Conservation (phyloP, 2,329 filamentous ascomycete species). For the Coniochaeta pulveracea region DNA sequence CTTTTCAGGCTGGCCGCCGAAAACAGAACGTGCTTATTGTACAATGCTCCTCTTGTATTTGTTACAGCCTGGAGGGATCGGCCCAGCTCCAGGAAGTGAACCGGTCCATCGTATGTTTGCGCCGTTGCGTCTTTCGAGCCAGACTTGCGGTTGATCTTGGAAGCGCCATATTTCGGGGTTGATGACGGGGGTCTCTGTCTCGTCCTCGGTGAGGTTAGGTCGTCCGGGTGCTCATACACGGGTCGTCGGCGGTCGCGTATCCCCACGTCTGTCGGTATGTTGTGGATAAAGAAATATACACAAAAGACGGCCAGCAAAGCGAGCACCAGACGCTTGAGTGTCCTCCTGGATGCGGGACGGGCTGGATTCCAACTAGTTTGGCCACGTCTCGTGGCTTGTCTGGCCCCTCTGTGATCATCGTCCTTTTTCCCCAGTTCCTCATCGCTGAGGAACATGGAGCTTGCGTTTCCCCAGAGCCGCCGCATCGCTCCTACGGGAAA, state of each 20-base stretch:
- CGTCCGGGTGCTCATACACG: conserved; percentile 17
- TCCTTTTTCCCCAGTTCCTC: conserved; percentile 50
- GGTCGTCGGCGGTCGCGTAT: conserved; percentile 26
- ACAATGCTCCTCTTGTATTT: conserved; percentile 36
- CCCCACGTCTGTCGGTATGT: conserved; percentile 41
- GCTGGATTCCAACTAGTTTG: conserved; percentile 28
- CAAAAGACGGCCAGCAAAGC: conserved; percentile 33
- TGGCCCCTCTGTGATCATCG: conserved; percentile 36
- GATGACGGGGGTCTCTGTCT: conserved; percentile 6
- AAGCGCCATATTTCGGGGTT: conserved; percentile 4
- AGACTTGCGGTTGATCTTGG: conserved; percentile 4
- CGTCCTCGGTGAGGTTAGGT: conserved; percentile 1
- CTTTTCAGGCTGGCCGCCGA: conserved; percentile 65
- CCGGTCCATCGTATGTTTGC: conserved; percentile 54
- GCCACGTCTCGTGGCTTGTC: conserved; percentile 16
- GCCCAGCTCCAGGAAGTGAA: conserved; percentile 57
- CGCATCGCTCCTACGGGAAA: no score
- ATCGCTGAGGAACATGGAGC: conserved; percentile 35
- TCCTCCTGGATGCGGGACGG: conserved; percentile 36
- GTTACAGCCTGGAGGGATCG: conserved; percentile 49
- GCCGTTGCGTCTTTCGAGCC: conserved; percentile 13
- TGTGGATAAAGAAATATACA: conserved; percentile 53
- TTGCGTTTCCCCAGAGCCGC: conserved; percentile 21
- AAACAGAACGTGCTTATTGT: conserved; percentile 68
- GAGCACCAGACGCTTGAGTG: conserved; percentile 38